phyloP scores from a whole-genome alignment of 257 asterid genomes.

The Echites panduratus region DNA sequence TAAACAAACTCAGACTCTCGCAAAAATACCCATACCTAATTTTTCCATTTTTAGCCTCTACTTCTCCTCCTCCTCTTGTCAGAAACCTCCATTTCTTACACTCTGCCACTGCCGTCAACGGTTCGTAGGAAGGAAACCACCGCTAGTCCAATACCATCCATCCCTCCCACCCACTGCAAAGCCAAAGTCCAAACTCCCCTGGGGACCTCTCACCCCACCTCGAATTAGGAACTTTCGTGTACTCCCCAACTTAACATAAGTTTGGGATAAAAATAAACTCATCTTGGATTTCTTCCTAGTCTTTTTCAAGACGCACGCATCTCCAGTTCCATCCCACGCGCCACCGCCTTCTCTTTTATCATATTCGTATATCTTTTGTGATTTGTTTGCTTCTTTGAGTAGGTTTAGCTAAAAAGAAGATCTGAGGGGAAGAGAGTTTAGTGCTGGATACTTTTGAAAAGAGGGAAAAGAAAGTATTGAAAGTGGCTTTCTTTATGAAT shows the following conservation, averaged over 20 bases:
- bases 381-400: not conserved
- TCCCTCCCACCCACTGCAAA: not conserved
- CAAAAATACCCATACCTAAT: not conserved
- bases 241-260: not conserved
- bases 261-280: not conserved
- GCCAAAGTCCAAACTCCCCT: not conserved
- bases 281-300: conserved; percentile 21
- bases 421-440: conserved; percentile 19
- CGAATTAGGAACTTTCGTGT: not conserved
- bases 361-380: not conserved
- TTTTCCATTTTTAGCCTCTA: conserved; percentile 11
- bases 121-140: not conserved
- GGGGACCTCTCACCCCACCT: no score
- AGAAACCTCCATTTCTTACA: conserved; percentile 1
- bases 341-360: conserved; percentile 30
- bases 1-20: not conserved
- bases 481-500: conserved; percentile 42
- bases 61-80: not conserved
- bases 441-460: not conserved
- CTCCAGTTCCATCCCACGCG: conserved; percentile 38
- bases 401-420: conserved; percentile 18
- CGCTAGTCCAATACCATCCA: not conserved
- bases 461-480: conserved; percentile 1
- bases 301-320: conserved; percentile 14
- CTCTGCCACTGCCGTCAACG: conserved; percentile 8